phyloP scores from a whole-genome alignment of 106 monocot genomes.

The Gastrodia elata region DNA sequence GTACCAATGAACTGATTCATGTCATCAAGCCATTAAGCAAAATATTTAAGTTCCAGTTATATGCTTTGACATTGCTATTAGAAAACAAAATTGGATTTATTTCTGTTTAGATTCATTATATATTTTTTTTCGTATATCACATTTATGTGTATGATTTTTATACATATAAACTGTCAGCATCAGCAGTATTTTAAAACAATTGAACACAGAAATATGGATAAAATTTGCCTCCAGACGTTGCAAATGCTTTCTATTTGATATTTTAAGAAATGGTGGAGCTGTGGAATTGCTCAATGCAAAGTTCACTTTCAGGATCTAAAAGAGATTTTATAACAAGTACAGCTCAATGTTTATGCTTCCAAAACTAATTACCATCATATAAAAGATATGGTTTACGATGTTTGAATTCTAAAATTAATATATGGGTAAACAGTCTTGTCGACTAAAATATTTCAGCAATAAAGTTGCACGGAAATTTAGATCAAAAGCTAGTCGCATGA shows the following conservation, averaged over 20 bases:
- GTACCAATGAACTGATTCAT: too few species aligned
- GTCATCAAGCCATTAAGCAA: too few species aligned
- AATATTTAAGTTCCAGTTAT: background rate
- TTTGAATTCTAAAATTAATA: too few species aligned
- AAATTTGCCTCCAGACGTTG: background rate
- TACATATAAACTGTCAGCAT: background rate
- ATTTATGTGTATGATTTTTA: background rate
- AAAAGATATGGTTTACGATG: too few species aligned
- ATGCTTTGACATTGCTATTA: background rate
- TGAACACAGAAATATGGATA: background rate
- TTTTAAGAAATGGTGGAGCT: background rate
- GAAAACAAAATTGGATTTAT: background rate
- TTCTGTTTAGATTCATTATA: background rate
- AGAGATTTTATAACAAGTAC: background rate
- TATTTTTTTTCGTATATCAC: background rate
- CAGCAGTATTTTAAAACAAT: background rate
- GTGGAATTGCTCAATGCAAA: background rate
- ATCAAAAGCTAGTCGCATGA: too few species aligned
- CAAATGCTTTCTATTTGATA: background rate
- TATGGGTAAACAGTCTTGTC: too few species aligned
- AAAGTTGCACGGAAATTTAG: too few species aligned
- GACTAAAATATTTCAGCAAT: too few species aligned
- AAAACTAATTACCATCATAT: too few species aligned
- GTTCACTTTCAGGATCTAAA: background rate
- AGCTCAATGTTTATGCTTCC: background rate